These are phyloP conservation scores for Aspergillus taichungensis DNA, from an alignment of 495 filamentous ascomycete genomes.

Conservation along the genomic window DNA sequence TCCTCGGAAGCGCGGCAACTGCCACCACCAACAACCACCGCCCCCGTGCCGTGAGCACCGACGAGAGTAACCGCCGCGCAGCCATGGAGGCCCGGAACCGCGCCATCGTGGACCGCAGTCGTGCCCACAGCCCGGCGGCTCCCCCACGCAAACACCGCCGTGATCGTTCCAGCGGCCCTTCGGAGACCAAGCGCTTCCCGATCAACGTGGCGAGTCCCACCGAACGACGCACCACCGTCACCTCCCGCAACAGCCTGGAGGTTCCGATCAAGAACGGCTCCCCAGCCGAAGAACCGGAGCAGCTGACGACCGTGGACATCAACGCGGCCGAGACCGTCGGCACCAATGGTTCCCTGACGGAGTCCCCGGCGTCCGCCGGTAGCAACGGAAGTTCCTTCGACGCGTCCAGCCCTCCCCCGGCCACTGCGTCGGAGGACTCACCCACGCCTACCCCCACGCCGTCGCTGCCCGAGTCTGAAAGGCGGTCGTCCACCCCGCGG, in stretches of 20 bases:
- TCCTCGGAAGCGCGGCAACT: constrained; percentile 32
- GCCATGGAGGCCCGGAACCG: constrained; percentile 88
- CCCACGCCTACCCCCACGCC: constrained; percentile 32
- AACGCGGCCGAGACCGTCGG: constrained; percentile 15
- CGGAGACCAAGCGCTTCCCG: constrained; percentile 69
- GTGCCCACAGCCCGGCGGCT: constrained; percentile 66
- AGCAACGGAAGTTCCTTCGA: constrained; percentile 28
- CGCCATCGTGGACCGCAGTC: constrained; percentile 66
- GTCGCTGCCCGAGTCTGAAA: constrained; percentile 32
- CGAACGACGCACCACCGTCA: constrained; percentile 37
- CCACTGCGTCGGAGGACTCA: constrained; percentile 28
- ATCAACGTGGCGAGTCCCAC: constrained; percentile 59
- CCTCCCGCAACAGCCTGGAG: constrained; percentile 50
- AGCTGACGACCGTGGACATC: constrained; percentile 23
- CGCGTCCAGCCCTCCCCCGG: constrained; percentile 25
- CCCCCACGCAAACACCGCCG: constrained; percentile 57
- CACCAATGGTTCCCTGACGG: constrained; percentile 29
- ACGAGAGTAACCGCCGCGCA: constrained; percentile 90
- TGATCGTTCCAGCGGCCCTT: constrained; percentile 72
- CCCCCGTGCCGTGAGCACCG: constrained; percentile 83
- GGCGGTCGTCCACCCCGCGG: constrained; percentile 38
- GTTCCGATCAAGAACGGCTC: constrained; percentile 42
- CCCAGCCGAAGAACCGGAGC: constrained; percentile 15
- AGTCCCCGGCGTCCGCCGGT: constrained; percentile 23
- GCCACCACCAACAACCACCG: constrained; percentile 26